Evolutionary conservation across 1,139 yeast species (phyloP).

Genomic region (Taphrina sp.): DNA sequence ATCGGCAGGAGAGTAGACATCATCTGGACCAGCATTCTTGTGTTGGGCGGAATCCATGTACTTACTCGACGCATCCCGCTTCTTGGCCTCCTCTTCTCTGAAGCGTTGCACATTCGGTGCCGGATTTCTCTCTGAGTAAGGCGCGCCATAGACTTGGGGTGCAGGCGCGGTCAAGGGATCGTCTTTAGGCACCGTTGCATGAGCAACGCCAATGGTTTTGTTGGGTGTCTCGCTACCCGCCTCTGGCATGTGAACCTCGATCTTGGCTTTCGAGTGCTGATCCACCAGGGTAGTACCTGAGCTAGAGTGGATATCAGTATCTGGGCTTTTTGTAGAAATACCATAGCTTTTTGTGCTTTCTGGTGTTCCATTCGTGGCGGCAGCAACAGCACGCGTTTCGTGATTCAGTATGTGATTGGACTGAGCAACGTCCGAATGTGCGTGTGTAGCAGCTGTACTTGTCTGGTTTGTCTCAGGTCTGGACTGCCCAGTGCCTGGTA

Average conservation of each 20-base stretch:
- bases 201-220: no score
- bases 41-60: slow-evolving; percentile 13
- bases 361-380: no score
- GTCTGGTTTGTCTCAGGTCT: no score
- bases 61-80: slow-evolving; percentile 11
- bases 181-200: background rate
- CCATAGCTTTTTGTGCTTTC: background rate
- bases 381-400: no score
- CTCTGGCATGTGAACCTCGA: slow-evolving; percentile 11
- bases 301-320: no score
- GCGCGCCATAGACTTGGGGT: slow-evolving; percentile 3
- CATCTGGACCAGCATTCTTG: background rate
- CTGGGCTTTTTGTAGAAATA: background rate
- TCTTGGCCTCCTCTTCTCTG: slow-evolving; percentile 9
- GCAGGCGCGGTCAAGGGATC: background rate
- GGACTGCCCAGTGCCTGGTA: no score
- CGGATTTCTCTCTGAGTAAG: slow-evolving; percentile 28
- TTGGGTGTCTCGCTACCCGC: no score
- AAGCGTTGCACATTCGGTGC: slow-evolving; percentile 11
- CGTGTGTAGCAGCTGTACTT: no score
- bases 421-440: no score
- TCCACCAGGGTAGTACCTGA: background rate
- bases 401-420: no score
- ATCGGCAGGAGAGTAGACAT: background rate
- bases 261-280: slow-evolving; percentile 5